These are phyloP conservation scores for Setomelanomma holmii DNA, from an alignment of 2,329 filamentous ascomycete species.

Conservation along the genomic window DNA sequence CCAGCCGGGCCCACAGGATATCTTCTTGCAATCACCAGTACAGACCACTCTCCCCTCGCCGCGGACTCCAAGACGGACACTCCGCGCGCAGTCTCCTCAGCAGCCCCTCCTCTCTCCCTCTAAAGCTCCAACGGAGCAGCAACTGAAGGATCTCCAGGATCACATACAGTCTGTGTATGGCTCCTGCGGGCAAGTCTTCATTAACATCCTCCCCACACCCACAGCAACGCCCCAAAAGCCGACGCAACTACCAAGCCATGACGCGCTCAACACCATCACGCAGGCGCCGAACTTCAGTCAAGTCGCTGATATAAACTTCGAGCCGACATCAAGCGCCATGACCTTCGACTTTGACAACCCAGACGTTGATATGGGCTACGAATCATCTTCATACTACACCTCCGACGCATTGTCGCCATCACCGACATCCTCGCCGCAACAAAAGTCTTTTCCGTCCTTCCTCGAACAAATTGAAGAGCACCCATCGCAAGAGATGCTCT, in stretches of 20 bases:
- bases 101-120: constrained; percentile 42
- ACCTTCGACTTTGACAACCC: constrained; percentile 49
- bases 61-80: constrained; percentile 42
- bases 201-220: constrained; percentile 60
- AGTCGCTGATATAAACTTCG: constrained; percentile 55
- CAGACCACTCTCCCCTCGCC: constrained; percentile 46
- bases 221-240: constrained; percentile 56
- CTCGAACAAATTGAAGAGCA: constrained; percentile 45
- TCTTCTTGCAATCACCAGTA: constrained; percentile 48
- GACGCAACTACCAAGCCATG: constrained; percentile 48
- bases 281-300: constrained; percentile 67
- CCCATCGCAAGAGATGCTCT: constrained; percentile 34
- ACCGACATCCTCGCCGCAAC: constrained; percentile 45
- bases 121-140: constrained; percentile 48
- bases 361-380: constrained; percentile 55
- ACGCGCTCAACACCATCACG: constrained; percentile 60
- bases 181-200: constrained; percentile 50
- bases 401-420: constrained; percentile 59
- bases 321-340: constrained; percentile 48
- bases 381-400: constrained; percentile 58
- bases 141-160: constrained; percentile 52
- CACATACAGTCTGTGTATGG: constrained; percentile 55
- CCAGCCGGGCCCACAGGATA: constrained; percentile 71
- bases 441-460: constrained; percentile 43
- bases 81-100: constrained; percentile 41